Evolutionary conservation across 148 eudicot genomes (phyloP).

Genomic region (Camellia sinensis): DNA sequence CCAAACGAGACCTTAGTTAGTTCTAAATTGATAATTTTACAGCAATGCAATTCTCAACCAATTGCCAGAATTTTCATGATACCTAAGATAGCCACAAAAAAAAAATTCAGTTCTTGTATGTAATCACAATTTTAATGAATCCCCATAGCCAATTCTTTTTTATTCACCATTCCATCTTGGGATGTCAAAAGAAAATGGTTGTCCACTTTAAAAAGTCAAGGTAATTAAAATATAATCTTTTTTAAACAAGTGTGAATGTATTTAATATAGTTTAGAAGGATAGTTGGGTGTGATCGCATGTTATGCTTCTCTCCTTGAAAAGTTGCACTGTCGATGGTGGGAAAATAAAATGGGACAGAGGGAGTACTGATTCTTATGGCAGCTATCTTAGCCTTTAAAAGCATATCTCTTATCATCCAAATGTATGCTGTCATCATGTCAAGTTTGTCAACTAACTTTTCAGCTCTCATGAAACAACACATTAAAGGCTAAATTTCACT

Average conservation of each 20-base stretch:
- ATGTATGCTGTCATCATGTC: not conserved
- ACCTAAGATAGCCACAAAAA: too few species aligned
- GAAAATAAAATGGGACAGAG: not conserved
- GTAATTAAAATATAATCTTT: not conserved
- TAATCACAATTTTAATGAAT: too few species aligned
- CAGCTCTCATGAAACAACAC: not conserved
- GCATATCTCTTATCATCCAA: not conserved
- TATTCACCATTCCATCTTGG: not conserved
- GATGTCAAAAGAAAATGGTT: not conserved
- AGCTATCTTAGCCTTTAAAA: not conserved
- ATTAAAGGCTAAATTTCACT: not conserved
- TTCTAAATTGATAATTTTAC: too few species aligned
- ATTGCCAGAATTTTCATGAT: too few species aligned
- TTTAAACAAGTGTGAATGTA: not conserved
- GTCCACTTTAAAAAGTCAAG: not conserved
- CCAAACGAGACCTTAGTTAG: too few species aligned
- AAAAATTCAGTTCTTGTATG: too few species aligned
- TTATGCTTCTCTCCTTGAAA: not conserved
- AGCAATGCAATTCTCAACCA: too few species aligned
- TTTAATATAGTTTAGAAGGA: not conserved
- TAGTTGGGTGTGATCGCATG: not conserved
- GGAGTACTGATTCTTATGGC: not conserved
- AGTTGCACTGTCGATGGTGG: not conserved
- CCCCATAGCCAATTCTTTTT: not conserved
- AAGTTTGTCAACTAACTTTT: not conserved